Evolutionary conservation across 768 basidiomycete species (phyloP), one percentile per base, ranked within the genome.

Genomic region (Nevesoporus exiguus): DNA sequence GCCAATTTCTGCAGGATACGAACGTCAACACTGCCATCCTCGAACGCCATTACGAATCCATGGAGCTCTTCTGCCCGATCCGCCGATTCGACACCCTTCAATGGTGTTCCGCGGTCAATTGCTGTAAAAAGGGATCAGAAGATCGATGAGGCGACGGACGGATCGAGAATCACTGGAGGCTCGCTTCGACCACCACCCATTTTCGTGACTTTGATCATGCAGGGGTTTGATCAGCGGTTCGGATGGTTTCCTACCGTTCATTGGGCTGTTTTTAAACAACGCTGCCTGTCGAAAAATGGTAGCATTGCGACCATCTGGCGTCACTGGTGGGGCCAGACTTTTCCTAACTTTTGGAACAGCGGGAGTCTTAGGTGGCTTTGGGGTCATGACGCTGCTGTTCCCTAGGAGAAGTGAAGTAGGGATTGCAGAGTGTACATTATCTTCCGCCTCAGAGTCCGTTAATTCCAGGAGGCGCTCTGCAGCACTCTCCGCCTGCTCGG

Each of bases 401-500:
- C 75, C 76, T 37, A 80, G 71, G 39, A 83, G 64, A 36, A 89
- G 66, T 0, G 84, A 81, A 13, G 74, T 66, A 1, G 85, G 84
- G 13, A 86, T 76, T 10, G 77, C 72, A 21, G 82, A 80, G 55
- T 80, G 75, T 41, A 73, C 77, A 51, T 71, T 65, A 50, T 69
- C 74, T 47, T 83, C 84, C 13, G 84, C 86, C 44, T 91, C 90
- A 14, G 86, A 82, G 57, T 93, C 90, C 13, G 90, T 87, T 15
- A 96, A 78, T 68, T 97, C 95, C 36, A 96, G 68, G 25, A 98
- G 72, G 46, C 91, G 81, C 66, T 92, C 87, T 0, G 95, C 95
- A 8, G 93, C 90, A 65, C 91, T 93, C 67, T 94, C 91, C 0
- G 95, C 95, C 66, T 97, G 95, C 61, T 90, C 90, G 2, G 95